A percentile compares a stretch with the other conserved stretches of the same genome.
Evolutionary conservation across 2,329 filamentous ascomycete genomes (phyloP).

Genomic region (Aspergillus sp.): DNA sequence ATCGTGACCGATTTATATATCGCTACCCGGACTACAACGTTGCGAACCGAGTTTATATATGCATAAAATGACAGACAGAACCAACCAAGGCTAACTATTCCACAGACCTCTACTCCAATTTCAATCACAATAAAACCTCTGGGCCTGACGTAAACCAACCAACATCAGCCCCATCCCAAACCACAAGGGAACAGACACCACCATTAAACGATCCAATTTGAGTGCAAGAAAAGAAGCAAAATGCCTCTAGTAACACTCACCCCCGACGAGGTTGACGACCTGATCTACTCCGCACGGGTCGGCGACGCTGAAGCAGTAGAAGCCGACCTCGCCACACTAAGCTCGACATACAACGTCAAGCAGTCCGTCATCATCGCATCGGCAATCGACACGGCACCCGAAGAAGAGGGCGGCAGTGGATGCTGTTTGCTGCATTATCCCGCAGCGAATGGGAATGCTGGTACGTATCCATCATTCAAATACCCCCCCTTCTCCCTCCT

Average conservation of each 20-base stretch:
- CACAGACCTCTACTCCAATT: not conserved
- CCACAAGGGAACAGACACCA: not conserved
- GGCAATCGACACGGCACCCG: constrained; percentile 71
- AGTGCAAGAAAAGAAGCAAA: not conserved
- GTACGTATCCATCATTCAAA: constrained; percentile 45
- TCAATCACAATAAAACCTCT: no score
- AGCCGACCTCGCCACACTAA: constrained; percentile 58
- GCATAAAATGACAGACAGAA: not conserved
- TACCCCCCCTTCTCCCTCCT: not conserved
- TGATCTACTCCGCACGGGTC: constrained; percentile 80
- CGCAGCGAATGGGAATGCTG: constrained; percentile 81
- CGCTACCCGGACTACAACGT: no score
- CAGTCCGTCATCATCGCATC: constrained; percentile 65
- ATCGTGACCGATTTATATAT: no score
- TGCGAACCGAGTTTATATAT: no score
- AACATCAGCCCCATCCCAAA: no score
- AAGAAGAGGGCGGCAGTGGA: constrained; percentile 62
- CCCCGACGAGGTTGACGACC: constrained; percentile 84
- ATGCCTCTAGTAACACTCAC: constrained; percentile 48
- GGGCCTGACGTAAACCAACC: no score
- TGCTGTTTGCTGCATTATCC: constrained; percentile 75
- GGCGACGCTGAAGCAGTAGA: constrained; percentile 73
- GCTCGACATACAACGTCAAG: constrained; percentile 60
- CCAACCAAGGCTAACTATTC: not conserved
- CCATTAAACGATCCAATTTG: not conserved